phyloP scores from a whole-genome alignment of 352 stramenopile species.

The Phytophthora uliginosa region DNA sequence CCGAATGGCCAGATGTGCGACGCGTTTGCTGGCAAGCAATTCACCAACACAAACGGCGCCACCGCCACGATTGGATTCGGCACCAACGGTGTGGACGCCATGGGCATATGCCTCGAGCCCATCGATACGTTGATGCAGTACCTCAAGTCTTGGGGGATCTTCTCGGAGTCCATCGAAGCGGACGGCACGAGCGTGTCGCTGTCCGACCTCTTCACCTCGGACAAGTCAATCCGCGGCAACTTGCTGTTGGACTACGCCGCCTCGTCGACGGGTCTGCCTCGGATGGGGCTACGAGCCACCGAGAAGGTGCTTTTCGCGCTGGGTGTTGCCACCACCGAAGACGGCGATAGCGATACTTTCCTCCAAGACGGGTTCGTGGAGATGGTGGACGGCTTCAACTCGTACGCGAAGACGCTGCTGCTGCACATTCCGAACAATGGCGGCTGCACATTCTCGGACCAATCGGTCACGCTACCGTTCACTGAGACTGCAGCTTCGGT shows the following conservation, averaged over 20 bases:
- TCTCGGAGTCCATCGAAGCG: conserved; percentile 26
- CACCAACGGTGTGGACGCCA: conserved; percentile 27
- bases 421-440: conserved; percentile 42
- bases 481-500: background rate
- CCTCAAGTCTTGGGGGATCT: conserved; percentile 42
- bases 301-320: conserved; percentile 27
- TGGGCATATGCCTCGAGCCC: conserved; percentile 59
- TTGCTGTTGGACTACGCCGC: conserved; percentile 36
- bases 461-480: conserved; percentile 34
- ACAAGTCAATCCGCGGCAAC: conserved; percentile 44
- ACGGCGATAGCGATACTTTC: background rate
- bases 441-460: conserved; percentile 35
- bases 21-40: conserved; percentile 44
- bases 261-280: conserved; percentile 22
- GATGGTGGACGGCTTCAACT: background rate
- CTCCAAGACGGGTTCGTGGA: conserved; percentile 5
- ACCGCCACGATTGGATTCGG: conserved; percentile 43
- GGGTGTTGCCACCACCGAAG: background rate
- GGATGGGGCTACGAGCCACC: conserved; percentile 25
- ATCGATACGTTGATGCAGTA: conserved; percentile 45
- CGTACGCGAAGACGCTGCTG: conserved; percentile 15
- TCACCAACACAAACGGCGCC: conserved; percentile 45
- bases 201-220: conserved; percentile 45
- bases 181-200: conserved; percentile 34
- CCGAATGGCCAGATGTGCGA: conserved; percentile 61